These are phyloP conservation scores for Exophiala sp. DNA, from an alignment of 2,329 filamentous ascomycete species.

Conservation along the genomic window DNA sequence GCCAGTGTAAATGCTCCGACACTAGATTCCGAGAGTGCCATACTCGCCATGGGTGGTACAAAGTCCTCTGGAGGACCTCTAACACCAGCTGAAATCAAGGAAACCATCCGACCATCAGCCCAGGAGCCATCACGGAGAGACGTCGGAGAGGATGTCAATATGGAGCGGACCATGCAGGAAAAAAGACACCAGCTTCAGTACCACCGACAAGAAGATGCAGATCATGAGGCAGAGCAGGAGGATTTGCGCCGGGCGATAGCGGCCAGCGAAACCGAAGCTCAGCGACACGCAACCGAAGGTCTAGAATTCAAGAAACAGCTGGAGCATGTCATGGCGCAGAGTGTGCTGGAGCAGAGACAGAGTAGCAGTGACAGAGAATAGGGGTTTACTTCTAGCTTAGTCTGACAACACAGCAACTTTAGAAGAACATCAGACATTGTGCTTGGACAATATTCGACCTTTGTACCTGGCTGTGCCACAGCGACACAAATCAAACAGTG, in stretches of 20 bases:
- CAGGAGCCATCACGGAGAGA: conserved; percentile 66
- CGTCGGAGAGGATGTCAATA: conserved; percentile 61
- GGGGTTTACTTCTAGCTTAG: not conserved
- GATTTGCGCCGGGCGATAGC: conserved; percentile 49
- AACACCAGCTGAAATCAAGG: conserved; percentile 57
- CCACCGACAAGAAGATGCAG: conserved; percentile 33
- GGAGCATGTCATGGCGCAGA: conserved; percentile 12
- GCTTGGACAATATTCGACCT: too few relatives aligned
- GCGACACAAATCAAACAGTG: too few relatives aligned
- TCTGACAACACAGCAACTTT: too few relatives aligned
- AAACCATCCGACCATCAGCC: conserved; percentile 66
- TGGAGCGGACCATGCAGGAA: conserved; percentile 70
- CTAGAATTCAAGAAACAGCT: conserved; percentile 15
- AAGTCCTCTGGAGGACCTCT: conserved; percentile 4
- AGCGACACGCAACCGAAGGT: conserved; percentile 15
- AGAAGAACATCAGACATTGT: too few relatives aligned
- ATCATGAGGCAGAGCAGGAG: conserved; percentile 43
- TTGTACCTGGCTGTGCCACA: too few relatives aligned
- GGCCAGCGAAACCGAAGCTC: conserved; percentile 48
- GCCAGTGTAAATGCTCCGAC: conserved; percentile 8
- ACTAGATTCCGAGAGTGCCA: conserved; percentile 9
- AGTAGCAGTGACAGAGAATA: conserved; percentile 1
- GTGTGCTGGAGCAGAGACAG: conserved; percentile 8
- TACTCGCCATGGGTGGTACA: conserved; percentile 5
- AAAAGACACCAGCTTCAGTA: conserved; percentile 57